Percentiles rank a stretch among this genome's conserved stretches.
These are phyloP conservation scores for Pistacia integerrima DNA, from an alignment of 345 rosid species.

Conservation along the genomic window DNA sequence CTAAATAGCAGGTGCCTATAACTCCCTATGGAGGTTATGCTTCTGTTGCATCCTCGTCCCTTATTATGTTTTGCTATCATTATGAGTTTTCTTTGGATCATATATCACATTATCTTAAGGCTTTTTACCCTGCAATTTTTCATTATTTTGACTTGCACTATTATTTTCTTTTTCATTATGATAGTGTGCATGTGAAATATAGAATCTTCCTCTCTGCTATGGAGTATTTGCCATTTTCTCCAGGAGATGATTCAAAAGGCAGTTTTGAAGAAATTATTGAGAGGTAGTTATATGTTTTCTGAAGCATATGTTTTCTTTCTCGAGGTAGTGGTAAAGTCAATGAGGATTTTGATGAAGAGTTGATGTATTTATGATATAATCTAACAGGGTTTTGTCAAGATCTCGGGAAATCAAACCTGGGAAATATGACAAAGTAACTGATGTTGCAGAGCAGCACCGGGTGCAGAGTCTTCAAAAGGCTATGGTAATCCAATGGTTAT, in stretches of 20 bases:
- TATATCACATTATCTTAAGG: neutral
- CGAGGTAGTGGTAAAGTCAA: constrained; percentile 13
- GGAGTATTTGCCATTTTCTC: constrained; percentile 84
- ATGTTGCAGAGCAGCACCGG: constrained; percentile 92
- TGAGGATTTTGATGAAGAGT: neutral
- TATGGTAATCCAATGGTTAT: constrained; percentile 91
- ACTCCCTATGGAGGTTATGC: no score
- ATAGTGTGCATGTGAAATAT: constrained; percentile 85
- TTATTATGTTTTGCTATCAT: no score
- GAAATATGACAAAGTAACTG: constrained; percentile 74
- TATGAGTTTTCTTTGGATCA: neutral
- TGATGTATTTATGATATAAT: constrained; percentile 20
- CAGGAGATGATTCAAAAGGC: constrained; percentile 70
- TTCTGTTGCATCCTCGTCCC: no score
- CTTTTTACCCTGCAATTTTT: neutral
- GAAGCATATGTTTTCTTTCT: constrained; percentile 9
- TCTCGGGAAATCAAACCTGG: constrained; percentile 81
- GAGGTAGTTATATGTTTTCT: constrained; percentile 53
- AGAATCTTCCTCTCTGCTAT: constrained; percentile 91
- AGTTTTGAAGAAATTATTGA: constrained; percentile 95
- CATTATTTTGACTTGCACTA: neutral
- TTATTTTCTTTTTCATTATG: neutral
- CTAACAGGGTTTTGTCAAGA: constrained; percentile 80
- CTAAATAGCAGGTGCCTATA: no score
- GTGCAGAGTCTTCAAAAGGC: constrained; percentile 95